Base-by-base conservation (phyloP, 192 early-diverging fungal genomes). In the Backusella liffmaniae region DNA sequence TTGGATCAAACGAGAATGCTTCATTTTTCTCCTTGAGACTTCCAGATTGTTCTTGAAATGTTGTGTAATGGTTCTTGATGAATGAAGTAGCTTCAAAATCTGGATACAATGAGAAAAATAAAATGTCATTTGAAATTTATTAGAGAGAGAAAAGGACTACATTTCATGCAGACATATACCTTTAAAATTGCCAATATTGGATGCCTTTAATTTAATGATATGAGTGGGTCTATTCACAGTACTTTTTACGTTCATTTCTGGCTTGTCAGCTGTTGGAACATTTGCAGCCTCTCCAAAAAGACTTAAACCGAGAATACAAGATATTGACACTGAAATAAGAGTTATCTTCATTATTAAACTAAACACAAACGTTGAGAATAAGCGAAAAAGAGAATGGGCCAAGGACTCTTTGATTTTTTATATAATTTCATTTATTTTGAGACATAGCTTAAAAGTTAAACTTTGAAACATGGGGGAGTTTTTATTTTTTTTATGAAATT, bases 51-150 rank as follows among this genome's bases (percentile, higher is more conserved):
- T 16, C 41, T 71, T 71, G 39, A 32, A 71, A 71, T n/a, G 70
- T 71, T 44, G 35, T 71, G n/a, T 46, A 71, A 6, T 71, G 70
- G 49, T 49, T 71, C 26, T 71, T 44, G 42, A 71, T 44, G 29
- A 71, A 49, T 1, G 70, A 16, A 18, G 39, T 71, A 26, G 70
- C 35, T 71, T 71, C 44, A n/a, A 49, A 71, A 30, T 41, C 70
- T 71, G 26, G 13, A 16, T 30, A 21, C 6, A 12, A 49, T 2
- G 32, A 30, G 12, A 44, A 44, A 15, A 32, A 32, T 1, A 49
- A 46, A 44, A 16, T 2, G 26, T 0, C 26, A 26, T 26, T 26
- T 26, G 26, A 26, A 26, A 26, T 26, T 62, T 3, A 62, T 62
- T 10, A 29, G 21, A 62, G 12, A 29, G 9, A 62, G 12, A 29